Evolutionary conservation across 495 filamentous ascomycete species (phyloP), one percentile per base, ranked within the genome.

Genomic region (Hypoxylon subgilvum): DNA sequence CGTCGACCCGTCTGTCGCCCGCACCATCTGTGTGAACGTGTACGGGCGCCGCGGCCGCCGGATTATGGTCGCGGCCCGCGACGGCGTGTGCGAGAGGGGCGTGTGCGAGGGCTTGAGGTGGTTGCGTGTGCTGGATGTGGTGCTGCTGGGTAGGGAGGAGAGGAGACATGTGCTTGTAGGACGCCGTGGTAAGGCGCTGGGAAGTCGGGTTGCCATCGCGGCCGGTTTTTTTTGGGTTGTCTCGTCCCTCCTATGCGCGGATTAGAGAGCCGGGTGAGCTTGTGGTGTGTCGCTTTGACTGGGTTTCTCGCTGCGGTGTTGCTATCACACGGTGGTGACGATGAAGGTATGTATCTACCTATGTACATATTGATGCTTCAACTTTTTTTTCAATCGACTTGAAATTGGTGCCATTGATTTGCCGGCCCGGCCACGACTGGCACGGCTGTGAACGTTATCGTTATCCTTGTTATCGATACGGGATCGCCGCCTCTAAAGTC

Each of bases 11-110:
- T 98, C 94, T n/a, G 86, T 87, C 59, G 96, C 87, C 49, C 92
- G 93, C 47, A 97, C 82, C 25, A 98, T 86, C 75, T 98, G 94
- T 16, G 94, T 96, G 84, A 96, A 96, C 63, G 87, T 90, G 83
- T 97, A 97, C 25, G 94, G 94, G 3, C 92, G 87, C 65, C 89
- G 86, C 12, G 90, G 90, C 2, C 95, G 92, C 27, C 82, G 84
- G 68, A 98, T 83, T 55, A 96, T 88, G n/a, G 88, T 89, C 18
- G 94, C 95, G 69, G 91, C 84, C n/a, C 91, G 88, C 71, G 78
- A 60, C 1, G 67, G 65, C 52, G 67, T 81, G 75, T 42, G 58
- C 2, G 65, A 67, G 47, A 61, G 58, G 5, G 61, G 49, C 31
- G 72, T 32, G 56, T 65, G 67, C 21, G 65, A 52, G 57, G 59